Base-by-base conservation (phyloP, 441 rosid genomes). In the Corymbia calophylla region DNA sequence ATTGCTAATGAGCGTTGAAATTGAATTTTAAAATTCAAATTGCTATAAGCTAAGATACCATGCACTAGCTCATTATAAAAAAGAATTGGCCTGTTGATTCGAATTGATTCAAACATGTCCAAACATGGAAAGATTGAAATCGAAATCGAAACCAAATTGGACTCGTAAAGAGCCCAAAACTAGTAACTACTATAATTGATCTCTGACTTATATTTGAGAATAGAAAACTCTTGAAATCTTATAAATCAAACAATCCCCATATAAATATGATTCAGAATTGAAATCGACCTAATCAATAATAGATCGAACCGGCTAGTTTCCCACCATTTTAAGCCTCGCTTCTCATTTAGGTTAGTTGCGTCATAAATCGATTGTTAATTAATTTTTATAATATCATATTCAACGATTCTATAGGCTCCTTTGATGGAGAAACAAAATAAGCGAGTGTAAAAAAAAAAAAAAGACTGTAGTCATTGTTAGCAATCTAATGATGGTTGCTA, bases 181-280 rank as follows among this genome's bases (percentile, higher is more conserved):
- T 31, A 64, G 9, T 7, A 29, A 64, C 15, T 64, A 15, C 70
- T n/a, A 35, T 13, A 64, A n/a, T 64, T 64, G 35, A n/a, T 64
- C 70, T n/a, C 1, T n/a, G 0, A 31, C 5, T n/a, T 3, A 35
- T n/a, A 64, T 14, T 0, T 1, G 0, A 62, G 7, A 62, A 29
- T 13, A 62, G 70, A 62, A 8, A 29, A 62, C 4, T 8, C 35
- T 29, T 29, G 7, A 14, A 62, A 29, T 62, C 18, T 62, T n/a
- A 64, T n/a, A 64, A 64, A n/a, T 64, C 35, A n/a, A 64, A 64
- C 4, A 2, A 29, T 9, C 35, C 19, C 0, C 19, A 3, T n/a
- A 9, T 1, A 5, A 64, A n/a, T 64, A 3, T 29, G 5, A 64
- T 64, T 2, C 5, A 9, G 18, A 62, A 29, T 29, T 17, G 7